Percentiles rank a stretch among this genome's conserved stretches.
Evolutionary conservation across 768 basidiomycete genomes (phyloP).

Genomic region (Lanmaoa rubissima): DNA sequence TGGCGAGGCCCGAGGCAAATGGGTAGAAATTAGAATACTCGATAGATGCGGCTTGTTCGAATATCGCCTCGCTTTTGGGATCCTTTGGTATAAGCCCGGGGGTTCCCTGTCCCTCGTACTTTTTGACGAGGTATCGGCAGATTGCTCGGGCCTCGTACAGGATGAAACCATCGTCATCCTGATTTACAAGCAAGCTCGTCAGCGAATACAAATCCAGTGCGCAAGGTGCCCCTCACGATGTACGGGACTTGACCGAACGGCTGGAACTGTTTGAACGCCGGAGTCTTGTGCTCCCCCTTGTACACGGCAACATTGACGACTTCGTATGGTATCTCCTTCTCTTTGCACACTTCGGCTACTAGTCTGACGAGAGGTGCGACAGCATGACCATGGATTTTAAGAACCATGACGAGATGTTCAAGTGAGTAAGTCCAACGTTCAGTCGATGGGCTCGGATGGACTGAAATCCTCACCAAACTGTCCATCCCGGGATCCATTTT

Average conservation of each 20-base stretch:
- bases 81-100: slow-evolving; percentile 19
- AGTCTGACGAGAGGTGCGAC: slow-evolving; percentile 39
- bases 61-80: slow-evolving; percentile 12
- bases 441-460: not conserved
- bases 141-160: slow-evolving; percentile 31
- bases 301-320: slow-evolving; percentile 33
- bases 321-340: slow-evolving; percentile 40
- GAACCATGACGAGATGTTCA: slow-evolving; percentile 33
- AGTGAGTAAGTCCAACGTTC: not conserved
- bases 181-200: not conserved
- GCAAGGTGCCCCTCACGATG: slow-evolving; percentile 16
- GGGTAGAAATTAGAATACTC: slow-evolving; percentile 46
- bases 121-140: slow-evolving; percentile 30
- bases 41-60: slow-evolving; percentile 25
- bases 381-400: slow-evolving; percentile 43
- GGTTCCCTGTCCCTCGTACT: slow-evolving; percentile 24
- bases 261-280: slow-evolving; percentile 26
- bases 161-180: slow-evolving; percentile 35
- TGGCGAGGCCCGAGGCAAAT: slow-evolving; percentile 39
- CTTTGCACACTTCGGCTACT: slow-evolving; percentile 40
- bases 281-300: slow-evolving; percentile 36
- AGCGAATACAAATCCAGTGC: not conserved
- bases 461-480: not conserved
- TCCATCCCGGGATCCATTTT: not conserved
- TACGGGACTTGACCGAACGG: slow-evolving; percentile 41